Evolutionary conservation across 2,329 filamentous ascomycete species (phyloP).

Genomic region (Colletotrichum falcatum): DNA sequence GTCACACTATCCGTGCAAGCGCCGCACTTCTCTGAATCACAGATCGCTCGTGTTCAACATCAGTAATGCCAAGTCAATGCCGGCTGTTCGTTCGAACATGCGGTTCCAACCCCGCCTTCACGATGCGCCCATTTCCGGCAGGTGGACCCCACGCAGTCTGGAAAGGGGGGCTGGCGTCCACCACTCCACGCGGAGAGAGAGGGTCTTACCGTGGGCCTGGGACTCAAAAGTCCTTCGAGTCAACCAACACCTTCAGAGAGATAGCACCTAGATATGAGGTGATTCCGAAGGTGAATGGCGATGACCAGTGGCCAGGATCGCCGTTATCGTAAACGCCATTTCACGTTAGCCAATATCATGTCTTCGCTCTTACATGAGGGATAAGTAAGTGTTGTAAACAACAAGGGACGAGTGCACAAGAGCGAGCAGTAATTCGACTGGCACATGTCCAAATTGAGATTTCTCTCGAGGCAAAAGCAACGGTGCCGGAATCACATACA

Average conservation of each 20-base stretch:
- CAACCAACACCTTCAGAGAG: not conserved
- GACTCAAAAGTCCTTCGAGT: not conserved
- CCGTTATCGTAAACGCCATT: not conserved
- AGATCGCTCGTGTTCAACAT: not conserved
- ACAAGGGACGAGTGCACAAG: too few relatives aligned
- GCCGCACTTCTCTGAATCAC: not conserved
- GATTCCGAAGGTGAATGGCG: slow-evolving; percentile 12
- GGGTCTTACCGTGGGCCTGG: slow-evolving; percentile 23
- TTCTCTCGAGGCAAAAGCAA: not conserved
- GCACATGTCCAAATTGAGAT: not conserved
- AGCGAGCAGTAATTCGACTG: too few relatives aligned
- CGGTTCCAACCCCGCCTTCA: not conserved
- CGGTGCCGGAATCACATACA: not conserved
- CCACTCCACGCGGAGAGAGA: slow-evolving; percentile 3
- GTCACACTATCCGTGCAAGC: not conserved
- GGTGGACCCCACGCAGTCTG: slow-evolving; percentile 16
- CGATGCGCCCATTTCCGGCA: slow-evolving; percentile 18
- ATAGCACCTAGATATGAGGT: slow-evolving; percentile 21
- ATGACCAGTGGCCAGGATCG: slow-evolving; percentile 25
- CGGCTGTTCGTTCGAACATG: not conserved
- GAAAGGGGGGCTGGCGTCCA: slow-evolving; percentile 3
- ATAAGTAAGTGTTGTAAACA: too few relatives aligned
- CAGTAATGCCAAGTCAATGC: slow-evolving; percentile 16
- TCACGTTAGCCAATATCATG: not conserved
- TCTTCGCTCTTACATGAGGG: not conserved